A percentile compares a stretch with the other conserved stretches of the same genome.
Conservation (phyloP, 495 filamentous ascomycete species). For the Elaphomyces granulatus region DNA sequence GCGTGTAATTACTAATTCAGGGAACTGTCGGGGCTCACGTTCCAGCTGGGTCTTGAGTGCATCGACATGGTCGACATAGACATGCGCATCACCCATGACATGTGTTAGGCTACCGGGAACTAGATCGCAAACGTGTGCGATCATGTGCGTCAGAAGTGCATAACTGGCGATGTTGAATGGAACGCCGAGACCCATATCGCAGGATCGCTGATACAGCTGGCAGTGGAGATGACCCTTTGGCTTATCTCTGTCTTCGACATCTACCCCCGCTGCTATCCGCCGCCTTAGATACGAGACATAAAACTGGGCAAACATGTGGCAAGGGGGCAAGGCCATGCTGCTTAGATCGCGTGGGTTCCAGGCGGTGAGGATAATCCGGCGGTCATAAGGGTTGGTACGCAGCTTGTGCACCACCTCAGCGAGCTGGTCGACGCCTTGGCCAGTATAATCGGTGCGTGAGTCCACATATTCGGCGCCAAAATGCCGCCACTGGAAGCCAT, state of each 20-base stretch:
- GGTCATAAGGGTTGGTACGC: slow-evolving; percentile 66
- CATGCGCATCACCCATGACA: slow-evolving; percentile 92
- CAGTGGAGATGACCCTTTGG: slow-evolving; percentile 59
- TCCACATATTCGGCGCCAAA: slow-evolving; percentile 85
- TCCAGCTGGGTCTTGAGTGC: slow-evolving; percentile 66
- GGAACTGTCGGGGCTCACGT: slow-evolving; percentile 70
- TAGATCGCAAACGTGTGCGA: slow-evolving; percentile 74
- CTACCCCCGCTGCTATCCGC: slow-evolving; percentile 5
- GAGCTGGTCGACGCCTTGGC: slow-evolving; percentile 84
- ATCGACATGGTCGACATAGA: slow-evolving; percentile 87
- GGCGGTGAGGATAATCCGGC: slow-evolving; percentile 74
- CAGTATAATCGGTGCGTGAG: slow-evolving; percentile 65
- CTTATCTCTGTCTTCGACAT: slow-evolving; percentile 23
- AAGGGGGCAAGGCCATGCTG: slow-evolving; percentile 91
- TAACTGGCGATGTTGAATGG: slow-evolving; percentile 97
- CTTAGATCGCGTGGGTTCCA: slow-evolving; percentile 83
- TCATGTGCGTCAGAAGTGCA: slow-evolving; percentile 82
- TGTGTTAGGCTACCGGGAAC: slow-evolving; percentile 75
- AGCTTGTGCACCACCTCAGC: slow-evolving; percentile 75
- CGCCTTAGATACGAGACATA: slow-evolving; percentile 67
- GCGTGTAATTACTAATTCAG: slow-evolving; percentile 53
- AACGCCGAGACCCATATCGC: slow-evolving; percentile 94
- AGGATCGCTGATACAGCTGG: slow-evolving; percentile 82
- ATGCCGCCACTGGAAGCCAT: slow-evolving; percentile 98
- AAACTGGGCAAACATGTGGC: slow-evolving; percentile 99